These are phyloP conservation scores for Cadophora luteo-olivacea DNA, from an alignment of 2,329 filamentous ascomycete species.

Conservation along the genomic window DNA sequence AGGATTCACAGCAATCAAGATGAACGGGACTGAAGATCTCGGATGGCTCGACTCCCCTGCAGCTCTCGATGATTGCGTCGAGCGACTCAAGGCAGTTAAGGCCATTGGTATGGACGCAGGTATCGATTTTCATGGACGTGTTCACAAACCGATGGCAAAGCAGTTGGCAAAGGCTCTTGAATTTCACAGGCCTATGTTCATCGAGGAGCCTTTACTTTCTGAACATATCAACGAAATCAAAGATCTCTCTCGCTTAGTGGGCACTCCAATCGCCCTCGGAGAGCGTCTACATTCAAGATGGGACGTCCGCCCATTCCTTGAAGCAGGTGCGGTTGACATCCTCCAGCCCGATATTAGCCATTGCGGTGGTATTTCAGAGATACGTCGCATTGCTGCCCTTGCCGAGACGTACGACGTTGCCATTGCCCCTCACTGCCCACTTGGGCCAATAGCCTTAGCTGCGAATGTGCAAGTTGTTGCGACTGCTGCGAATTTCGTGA, in stretches of 20 bases:
- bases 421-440: constrained; percentile 74
- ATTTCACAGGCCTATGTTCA: constrained; percentile 73
- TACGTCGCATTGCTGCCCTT: constrained; percentile 72
- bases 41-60: constrained; percentile 77
- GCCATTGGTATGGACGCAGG: constrained; percentile 73
- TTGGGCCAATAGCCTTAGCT: constrained; percentile 76
- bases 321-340: constrained; percentile 71
- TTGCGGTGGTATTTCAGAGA: constrained; percentile 75
- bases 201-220: constrained; percentile 72
- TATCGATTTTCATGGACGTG: constrained; percentile 78
- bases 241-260: constrained; percentile 61
- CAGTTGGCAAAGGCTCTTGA: constrained; percentile 73
- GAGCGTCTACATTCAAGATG: constrained; percentile 75
- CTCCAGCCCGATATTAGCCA: constrained; percentile 77
- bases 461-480: constrained; percentile 73
- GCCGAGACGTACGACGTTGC: constrained; percentile 77
- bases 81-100: constrained; percentile 73
- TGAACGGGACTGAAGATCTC: constrained; percentile 80
- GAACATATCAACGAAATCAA: constrained; percentile 61
- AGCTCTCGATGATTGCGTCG: constrained; percentile 66
- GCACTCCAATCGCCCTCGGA: constrained; percentile 72
- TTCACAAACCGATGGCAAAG: constrained; percentile 81
- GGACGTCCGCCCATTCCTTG: constrained; percentile 76
- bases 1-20: constrained; percentile 73
- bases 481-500: constrained; percentile 68